Base-by-base conservation (phyloP, 2,329 filamentous ascomycete genomes). In the Cladobotryum mycophilum region DNA sequence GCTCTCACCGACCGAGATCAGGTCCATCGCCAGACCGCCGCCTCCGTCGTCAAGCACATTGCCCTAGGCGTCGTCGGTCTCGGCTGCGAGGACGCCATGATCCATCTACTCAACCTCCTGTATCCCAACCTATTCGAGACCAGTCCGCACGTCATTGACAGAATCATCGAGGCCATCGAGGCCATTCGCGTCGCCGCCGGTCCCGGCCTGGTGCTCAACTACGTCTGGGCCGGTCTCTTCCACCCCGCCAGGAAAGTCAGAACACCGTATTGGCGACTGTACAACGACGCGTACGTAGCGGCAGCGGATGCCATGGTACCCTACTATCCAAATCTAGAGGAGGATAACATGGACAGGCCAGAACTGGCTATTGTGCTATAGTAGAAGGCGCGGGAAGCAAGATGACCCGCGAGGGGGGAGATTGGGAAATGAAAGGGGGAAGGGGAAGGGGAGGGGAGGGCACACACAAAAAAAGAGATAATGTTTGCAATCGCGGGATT, bases 51-150 rank as follows among this genome's bases (percentile, higher is more conserved):
- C 69, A 99, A 99, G 75, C 93, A 99, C 66, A 89, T 99, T 54
- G 93, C 93, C 1, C 81, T 99, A 0, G 95, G 95, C 48, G 93
- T 97, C n/a, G 92, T 97, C 46, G 93, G 93, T 34, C 80, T 99
- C 3, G 95, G 95, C 20, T 97, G 92, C 67, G 93, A 99, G 72
- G 93, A 99, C 66, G 93, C 93, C 44, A 97, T 99, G 92, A 79
- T 99, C 43, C 93, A 99, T 72, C 78, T 99, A 22, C 87, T 99
- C 58, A 99, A 99, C 70, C 78, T 99, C 3, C 80, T 99, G 6
- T 96, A 92, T 69, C 95, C 93, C 34, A 99, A 99, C 69, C 79
- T 99, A 49, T 99, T 97, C 70, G 93, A 99, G 71, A 99, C 93
- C 5, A 93, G 87, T 60, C 93, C 93, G 1, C 93, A 99, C 78